Base-by-base conservation (phyloP, 1,284 basidiomycete species). In the Apiotrichum akiyoshidainum region DNA sequence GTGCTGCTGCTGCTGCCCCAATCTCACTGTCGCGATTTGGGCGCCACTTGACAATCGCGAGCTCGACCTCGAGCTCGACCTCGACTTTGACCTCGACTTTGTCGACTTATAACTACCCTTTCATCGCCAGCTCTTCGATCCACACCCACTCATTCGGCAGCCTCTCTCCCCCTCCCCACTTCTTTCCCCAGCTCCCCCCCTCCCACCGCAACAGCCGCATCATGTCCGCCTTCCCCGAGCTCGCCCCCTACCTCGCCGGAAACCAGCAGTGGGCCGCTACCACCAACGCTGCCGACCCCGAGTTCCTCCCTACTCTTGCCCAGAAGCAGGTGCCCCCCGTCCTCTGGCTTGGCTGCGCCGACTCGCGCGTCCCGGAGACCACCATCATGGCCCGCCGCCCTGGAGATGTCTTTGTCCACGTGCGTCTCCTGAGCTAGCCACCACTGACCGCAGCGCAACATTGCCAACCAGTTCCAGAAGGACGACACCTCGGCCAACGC, bases 321-420 rank as follows among this genome's bases (percentile, higher is more conserved):
- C 68, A 68, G 54, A 72, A 69, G 6, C 77, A 78, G 67, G 69
- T 66, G 17, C 77, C 77, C 34, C 66, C 67, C 34, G 66, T 77
- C 51, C 68, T 78, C 33, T 78, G 77, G 77, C 71, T 78, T 33
- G 77, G 77, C 45, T 78, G 77, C 64, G 69, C 74, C 49, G 76
- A 78, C 67, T 76, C 74, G 14, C 69, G 77, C 55, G 74, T 77
- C 14, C 74, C 77, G 39, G 77, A 78, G 61, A 73, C 67, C 31
- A 67, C 71, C 50, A 63, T 78, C 51, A 64, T 73, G 51, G 70
- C 60, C 46, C 65, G 68, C 22, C 70, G 81, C 58, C 87, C 86
- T 0, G 87, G 86, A 52, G 86, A 87, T 50, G 82, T 88, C 59
- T 88, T 88, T 67, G 85, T 86, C 34, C 84, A 86, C 71, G 73